Evolutionary conservation across 176 grass and related monocot genomes (phyloP).

Genomic region (Cenchrus purpureus): DNA sequence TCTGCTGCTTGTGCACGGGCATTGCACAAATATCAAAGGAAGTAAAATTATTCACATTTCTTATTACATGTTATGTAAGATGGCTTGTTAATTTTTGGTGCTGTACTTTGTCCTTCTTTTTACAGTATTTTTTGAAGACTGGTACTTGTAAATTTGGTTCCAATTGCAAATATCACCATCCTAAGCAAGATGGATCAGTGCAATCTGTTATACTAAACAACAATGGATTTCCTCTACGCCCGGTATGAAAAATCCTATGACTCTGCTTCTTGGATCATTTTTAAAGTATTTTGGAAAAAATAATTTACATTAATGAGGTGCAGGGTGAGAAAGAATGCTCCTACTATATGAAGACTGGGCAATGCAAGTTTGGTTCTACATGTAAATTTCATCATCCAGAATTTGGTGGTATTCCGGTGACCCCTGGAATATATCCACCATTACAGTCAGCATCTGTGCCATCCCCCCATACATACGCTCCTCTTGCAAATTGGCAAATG

Average conservation of each 20-base stretch:
- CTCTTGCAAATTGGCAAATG: constrained; percentile 76
- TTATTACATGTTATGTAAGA: constrained; percentile 19
- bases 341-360: constrained; percentile 96
- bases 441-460: constrained; percentile 63
- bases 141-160: constrained; percentile 86
- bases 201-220: constrained; percentile 75
- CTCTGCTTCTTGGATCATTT: constrained; percentile 16
- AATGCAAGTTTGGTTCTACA: constrained; percentile 84
- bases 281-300: constrained; percentile 3
- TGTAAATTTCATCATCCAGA: constrained; percentile 98
- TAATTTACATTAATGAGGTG: constrained; percentile 41
- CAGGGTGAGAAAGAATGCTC: constrained; percentile 98
- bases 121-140: constrained; percentile 92
- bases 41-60: neutral
- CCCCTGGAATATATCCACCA: constrained; percentile 68
- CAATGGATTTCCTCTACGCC: constrained; percentile 75
- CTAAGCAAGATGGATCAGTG: constrained; percentile 70
- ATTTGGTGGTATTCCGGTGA: constrained; percentile 50
- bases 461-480: constrained; percentile 64
- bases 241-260: constrained; percentile 48
- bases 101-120: constrained; percentile 31
- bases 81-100: constrained; percentile 13
- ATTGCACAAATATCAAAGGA: constrained; percentile 16
- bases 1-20: neutral
- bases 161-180: constrained; percentile 96